Percentiles rank a stretch among this genome's conserved stretches.
These are phyloP conservation scores for Ophiostoma australiae DNA, from an alignment of 2,329 filamentous ascomycete genomes.

Conservation along the genomic window DNA sequence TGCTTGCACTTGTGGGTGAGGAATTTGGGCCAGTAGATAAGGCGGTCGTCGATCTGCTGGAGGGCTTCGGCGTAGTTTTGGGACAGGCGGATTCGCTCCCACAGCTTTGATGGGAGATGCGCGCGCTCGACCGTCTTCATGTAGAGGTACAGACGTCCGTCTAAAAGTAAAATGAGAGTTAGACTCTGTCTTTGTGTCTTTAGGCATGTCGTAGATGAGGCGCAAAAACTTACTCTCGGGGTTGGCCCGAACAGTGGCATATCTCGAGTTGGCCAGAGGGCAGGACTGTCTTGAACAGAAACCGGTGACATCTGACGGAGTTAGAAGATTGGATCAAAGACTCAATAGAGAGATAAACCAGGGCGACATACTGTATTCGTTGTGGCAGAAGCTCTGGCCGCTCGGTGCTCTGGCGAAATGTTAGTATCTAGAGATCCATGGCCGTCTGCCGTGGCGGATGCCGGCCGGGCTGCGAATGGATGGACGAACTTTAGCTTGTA, in stretches of 20 bases:
- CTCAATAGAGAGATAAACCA: too few species aligned
- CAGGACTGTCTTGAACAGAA: constrained; percentile 66
- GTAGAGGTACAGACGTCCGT: constrained; percentile 76
- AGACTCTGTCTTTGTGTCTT: not conserved
- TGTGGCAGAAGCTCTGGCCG: constrained; percentile 88
- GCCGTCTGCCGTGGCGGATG: not conserved
- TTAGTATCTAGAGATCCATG: not conserved
- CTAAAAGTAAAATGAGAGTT: constrained; percentile 11
- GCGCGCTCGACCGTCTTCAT: constrained; percentile 91
- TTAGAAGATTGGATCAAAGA: not conserved
- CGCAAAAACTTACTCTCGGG: constrained; percentile 41
- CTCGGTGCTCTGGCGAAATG: constrained; percentile 52
- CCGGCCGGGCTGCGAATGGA: not conserved
- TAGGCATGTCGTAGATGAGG: not conserved
- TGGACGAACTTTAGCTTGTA: constrained; percentile 80
- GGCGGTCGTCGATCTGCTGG: constrained; percentile 74
- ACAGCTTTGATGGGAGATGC: constrained; percentile 84
- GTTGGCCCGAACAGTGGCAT: constrained; percentile 84
- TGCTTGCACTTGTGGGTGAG: constrained; percentile 85
- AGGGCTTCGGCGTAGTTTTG: constrained; percentile 88
- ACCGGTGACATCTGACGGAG: constrained; percentile 35
- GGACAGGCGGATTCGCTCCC: constrained; percentile 87
- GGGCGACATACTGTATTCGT: constrained; percentile 65
- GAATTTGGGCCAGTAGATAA: constrained; percentile 95
- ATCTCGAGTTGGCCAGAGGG: constrained; percentile 83